Percentiles rank a stretch among this genome's conserved stretches.
Conservation (phyloP, 331 rosid genomes). For the Malus hybrid region DNA sequence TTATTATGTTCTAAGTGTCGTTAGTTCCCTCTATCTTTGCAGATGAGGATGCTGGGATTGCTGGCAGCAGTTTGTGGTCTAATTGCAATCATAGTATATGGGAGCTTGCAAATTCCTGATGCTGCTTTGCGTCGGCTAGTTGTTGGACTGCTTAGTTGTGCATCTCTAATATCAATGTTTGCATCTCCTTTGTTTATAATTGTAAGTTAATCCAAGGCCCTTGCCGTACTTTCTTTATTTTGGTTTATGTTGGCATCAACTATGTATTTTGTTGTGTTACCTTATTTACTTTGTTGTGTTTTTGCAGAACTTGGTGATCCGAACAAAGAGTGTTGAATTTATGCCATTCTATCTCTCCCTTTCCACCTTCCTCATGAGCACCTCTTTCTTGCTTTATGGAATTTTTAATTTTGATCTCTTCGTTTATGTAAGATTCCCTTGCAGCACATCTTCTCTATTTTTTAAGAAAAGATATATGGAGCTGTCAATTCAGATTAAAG, state of each 20-base stretch:
- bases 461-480: not conserved
- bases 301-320: conserved; percentile 78
- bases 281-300: conserved; percentile 8
- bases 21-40: conserved; percentile 15
- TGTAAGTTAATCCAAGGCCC: conserved; percentile 38
- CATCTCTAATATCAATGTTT: conserved; percentile 78
- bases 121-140: conserved; percentile 21
- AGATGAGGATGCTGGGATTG: conserved; percentile 61
- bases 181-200: conserved; percentile 90
- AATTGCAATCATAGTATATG: conserved; percentile 40
- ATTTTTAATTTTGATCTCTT: conserved; percentile 53
- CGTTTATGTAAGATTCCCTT: conserved; percentile 54
- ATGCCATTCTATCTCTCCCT: conserved; percentile 94
- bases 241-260: not conserved
- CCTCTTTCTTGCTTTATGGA: conserved; percentile 71
- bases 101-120: conserved; percentile 65
- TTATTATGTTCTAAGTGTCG: conserved; percentile 14
- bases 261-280: not conserved
- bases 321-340: conserved; percentile 72
- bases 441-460: not conserved
- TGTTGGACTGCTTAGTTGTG: conserved; percentile 70
- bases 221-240: not conserved
- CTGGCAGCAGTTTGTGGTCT: conserved; percentile 46
- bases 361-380: conserved; percentile 86
- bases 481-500: not conserved